phyloP scores from a whole-genome alignment of 257 asterid genomes.

The Gentiana dahurica region DNA sequence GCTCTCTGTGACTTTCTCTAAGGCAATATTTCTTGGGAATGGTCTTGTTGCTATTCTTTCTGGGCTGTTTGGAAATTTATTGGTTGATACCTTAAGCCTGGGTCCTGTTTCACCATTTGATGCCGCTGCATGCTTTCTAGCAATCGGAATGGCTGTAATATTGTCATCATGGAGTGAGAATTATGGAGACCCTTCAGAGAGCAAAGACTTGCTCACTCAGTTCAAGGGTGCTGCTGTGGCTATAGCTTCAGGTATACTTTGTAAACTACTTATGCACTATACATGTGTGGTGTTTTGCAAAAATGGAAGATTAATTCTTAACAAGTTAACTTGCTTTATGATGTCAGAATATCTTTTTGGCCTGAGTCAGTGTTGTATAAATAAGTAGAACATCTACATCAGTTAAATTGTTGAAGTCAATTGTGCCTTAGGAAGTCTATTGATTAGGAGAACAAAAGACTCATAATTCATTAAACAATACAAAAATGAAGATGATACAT shows the following conservation, averaged over 20 bases:
- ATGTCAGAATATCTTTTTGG: too few relatives aligned
- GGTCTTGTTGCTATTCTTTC: constrained; percentile 90
- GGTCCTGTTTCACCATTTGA: constrained; percentile 98
- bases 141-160: constrained; percentile 90
- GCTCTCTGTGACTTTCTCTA: constrained; percentile 95
- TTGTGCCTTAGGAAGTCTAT: too few relatives aligned
- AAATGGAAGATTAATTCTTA: too few relatives aligned
- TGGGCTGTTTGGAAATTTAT: constrained; percentile 82
- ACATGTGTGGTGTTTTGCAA: too few relatives aligned
- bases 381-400: too few relatives aligned
- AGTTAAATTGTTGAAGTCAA: too few relatives aligned
- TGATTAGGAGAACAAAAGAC: too few relatives aligned
- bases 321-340: too few relatives aligned
- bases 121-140: constrained; percentile 73
- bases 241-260: constrained; percentile 75
- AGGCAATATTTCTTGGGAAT: constrained; percentile 93
- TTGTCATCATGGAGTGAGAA: constrained; percentile 88
- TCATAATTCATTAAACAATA: too few relatives aligned
- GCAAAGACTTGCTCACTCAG: constrained; percentile 78
- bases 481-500: too few relatives aligned
- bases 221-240: constrained; percentile 89
- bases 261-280: neutral
- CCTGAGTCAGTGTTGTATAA: too few relatives aligned
- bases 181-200: constrained; percentile 88
- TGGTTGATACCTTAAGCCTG: constrained; percentile 71